Conservation (phyloP, 139 green algal species). For the Axilococcus clingmanii region DNA sequence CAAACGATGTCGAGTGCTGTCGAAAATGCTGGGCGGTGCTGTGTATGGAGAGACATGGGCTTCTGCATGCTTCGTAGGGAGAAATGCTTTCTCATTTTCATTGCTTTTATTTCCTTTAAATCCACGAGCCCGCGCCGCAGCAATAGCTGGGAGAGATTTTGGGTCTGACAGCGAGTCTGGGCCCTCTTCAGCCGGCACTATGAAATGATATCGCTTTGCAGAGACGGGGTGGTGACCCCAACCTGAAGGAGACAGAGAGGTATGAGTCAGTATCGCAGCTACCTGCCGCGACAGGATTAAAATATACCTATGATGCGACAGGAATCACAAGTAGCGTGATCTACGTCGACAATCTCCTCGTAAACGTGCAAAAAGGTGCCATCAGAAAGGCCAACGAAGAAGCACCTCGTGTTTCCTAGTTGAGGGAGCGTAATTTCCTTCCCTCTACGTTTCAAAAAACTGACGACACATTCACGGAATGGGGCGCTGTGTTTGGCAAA, state of each 20-base stretch:
- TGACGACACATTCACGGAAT: not conserved
- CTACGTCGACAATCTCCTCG: slow-evolving; percentile 11
- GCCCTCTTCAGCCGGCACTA: slow-evolving; percentile 52
- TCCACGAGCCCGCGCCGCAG: slow-evolving; percentile 20
- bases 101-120: not conserved
- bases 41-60: slow-evolving; percentile 26
- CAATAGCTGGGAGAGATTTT: slow-evolving; percentile 30
- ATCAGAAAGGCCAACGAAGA: slow-evolving; percentile 15
- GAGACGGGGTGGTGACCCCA: slow-evolving; percentile 83
- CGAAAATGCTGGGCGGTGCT: slow-evolving; percentile 48
- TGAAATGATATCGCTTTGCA: slow-evolving; percentile 73
- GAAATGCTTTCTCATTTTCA: too few species aligned
- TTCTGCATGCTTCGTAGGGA: slow-evolving; percentile 7
- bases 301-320: slow-evolving; percentile 76
- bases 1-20: slow-evolving; percentile 41
- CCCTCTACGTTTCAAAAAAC: not conserved
- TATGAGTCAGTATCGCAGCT: not conserved
- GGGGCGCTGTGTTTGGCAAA: too few species aligned
- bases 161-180: slow-evolving; percentile 34
- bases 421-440: not conserved
- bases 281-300: not conserved
- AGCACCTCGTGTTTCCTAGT: slow-evolving; percentile 8
- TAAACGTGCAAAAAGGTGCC: slow-evolving; percentile 26
- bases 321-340: slow-evolving; percentile 53
- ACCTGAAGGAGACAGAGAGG: slow-evolving; percentile 34